phyloP scores from a whole-genome alignment of 768 basidiomycete genomes.

The Filobasidium wieringae region DNA sequence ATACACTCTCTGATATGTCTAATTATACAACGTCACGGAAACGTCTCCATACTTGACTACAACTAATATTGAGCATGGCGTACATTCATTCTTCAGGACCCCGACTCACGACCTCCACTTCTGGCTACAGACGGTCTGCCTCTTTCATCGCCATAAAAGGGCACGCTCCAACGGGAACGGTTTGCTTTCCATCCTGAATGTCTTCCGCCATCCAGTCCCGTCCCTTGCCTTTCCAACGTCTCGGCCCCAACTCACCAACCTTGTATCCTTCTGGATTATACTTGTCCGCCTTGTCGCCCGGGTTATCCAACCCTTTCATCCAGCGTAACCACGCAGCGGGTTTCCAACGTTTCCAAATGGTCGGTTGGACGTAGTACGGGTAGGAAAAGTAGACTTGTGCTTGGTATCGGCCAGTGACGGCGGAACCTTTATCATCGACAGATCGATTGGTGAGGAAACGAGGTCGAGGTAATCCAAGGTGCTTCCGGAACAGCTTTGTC shows the following conservation, averaged over 20 bases:
- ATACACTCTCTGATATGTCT: no score
- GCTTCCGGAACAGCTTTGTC: slow-evolving; percentile 58
- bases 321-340: neutral
- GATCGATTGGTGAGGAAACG: neutral
- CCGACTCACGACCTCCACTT: neutral
- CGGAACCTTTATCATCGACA: neutral
- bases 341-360: slow-evolving; percentile 1
- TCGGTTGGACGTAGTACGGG: slow-evolving; percentile 9
- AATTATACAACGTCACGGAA: no score
- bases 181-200: neutral
- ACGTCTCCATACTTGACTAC: no score
- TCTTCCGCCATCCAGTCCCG: slow-evolving; percentile 10
- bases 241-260: slow-evolving; percentile 5
- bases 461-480: slow-evolving; percentile 45
- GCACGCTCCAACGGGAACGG: neutral
- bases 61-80: no score
- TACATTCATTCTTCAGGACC: neutral
- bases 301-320: neutral
- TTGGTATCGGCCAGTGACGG: neutral
- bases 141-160: slow-evolving; percentile 5
- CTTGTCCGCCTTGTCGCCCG: slow-evolving; percentile 8
- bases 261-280: slow-evolving; percentile 8
- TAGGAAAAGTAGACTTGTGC: neutral
- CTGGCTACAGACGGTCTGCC: no score
- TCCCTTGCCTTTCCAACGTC: slow-evolving; percentile 3